Evolutionary conservation across 2,329 filamentous ascomycete genomes (phyloP).

Genomic region (Fusarium fujikuroi): DNA sequence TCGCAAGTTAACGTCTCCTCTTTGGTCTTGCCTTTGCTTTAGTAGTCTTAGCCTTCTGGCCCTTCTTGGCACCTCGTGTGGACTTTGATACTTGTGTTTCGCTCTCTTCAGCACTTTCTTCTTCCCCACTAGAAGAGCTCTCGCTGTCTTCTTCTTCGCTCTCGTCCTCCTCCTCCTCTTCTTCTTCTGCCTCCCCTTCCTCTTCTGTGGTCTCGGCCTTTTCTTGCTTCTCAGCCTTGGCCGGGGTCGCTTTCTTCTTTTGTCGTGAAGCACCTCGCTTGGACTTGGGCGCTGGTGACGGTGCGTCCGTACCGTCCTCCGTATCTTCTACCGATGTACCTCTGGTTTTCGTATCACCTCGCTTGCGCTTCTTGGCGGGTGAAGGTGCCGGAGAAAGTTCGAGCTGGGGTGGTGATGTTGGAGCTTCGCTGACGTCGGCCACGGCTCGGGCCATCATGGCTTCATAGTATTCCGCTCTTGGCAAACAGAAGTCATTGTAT

Average conservation of each 20-base stretch:
- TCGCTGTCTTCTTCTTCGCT: conserved; percentile 53
- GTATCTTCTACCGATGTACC: conserved; percentile 61
- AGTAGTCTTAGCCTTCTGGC: conserved; percentile 41
- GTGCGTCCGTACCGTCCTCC: conserved; percentile 56
- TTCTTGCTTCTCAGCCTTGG: conserved; percentile 52
- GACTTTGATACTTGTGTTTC: conserved; percentile 53
- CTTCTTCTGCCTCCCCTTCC: conserved; percentile 49
- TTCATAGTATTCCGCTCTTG: conserved; percentile 58
- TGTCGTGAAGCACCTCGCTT: conserved; percentile 56
- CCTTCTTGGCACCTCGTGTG: conserved; percentile 50
- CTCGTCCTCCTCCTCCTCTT: conserved; percentile 42
- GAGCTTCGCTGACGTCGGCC: conserved; percentile 59
- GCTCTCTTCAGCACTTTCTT: conserved; percentile 51
- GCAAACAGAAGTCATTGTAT: conserved; percentile 75
- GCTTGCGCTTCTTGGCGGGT: conserved; percentile 58
- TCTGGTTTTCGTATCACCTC: conserved; percentile 53
- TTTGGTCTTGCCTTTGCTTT: conserved; percentile 49
- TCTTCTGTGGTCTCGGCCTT: conserved; percentile 50
- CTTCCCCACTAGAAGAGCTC: conserved; percentile 48
- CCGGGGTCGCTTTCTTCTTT: conserved; percentile 57
- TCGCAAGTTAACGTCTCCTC: conserved; percentile 41
- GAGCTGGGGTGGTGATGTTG: conserved; percentile 58
- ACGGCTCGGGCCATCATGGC: conserved; percentile 58
- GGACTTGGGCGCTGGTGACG: conserved; percentile 50
- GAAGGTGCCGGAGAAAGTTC: conserved; percentile 52